These are phyloP conservation scores for Ophiostoma triangulosporum DNA, from an alignment of 2,329 filamentous ascomycete species.

Conservation along the genomic window DNA sequence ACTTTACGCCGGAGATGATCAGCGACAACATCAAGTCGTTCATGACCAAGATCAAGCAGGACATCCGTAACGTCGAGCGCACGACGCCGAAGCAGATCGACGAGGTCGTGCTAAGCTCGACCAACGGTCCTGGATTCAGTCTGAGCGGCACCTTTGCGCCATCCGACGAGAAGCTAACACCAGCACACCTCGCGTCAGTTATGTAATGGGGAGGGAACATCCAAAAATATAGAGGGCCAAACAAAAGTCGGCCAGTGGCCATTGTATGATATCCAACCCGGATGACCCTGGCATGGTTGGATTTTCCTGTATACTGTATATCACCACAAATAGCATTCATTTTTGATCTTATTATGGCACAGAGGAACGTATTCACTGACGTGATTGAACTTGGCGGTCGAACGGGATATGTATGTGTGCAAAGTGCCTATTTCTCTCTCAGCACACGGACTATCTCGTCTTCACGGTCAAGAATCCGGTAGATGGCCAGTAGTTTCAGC, in stretches of 20 bases:
- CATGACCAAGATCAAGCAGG: slow-evolving; percentile 62
- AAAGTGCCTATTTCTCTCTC: slow-evolving; percentile 21
- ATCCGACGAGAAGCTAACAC: slow-evolving; percentile 40
- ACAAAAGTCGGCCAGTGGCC: not conserved
- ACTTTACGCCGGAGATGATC: slow-evolving; percentile 77
- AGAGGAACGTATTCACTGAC: too few relatives aligned
- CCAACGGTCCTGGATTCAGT: slow-evolving; percentile 73
- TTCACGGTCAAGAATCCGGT: slow-evolving; percentile 38
- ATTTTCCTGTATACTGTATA: slow-evolving; percentile 5
- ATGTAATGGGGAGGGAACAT: slow-evolving; percentile 29
- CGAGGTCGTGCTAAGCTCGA: slow-evolving; percentile 71
- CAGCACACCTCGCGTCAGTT: slow-evolving; percentile 36
- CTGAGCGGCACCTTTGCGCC: slow-evolving; percentile 67
- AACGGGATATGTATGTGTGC: too few relatives aligned
- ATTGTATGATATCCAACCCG: slow-evolving; percentile 9
- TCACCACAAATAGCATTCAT: slow-evolving; percentile 7
- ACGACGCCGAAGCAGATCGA: slow-evolving; percentile 58
- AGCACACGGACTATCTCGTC: slow-evolving; percentile 38
- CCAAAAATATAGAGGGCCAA: not conserved
- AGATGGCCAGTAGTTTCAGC: slow-evolving; percentile 39
- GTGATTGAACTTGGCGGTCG: too few relatives aligned
- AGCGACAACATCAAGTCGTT: slow-evolving; percentile 71
- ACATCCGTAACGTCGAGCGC: slow-evolving; percentile 47
- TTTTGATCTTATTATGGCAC: not conserved
- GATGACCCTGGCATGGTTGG: slow-evolving; percentile 1